Evolutionary conservation across 140 eudicot species (phyloP).

Genomic region (Flaveria floridana): DNA sequence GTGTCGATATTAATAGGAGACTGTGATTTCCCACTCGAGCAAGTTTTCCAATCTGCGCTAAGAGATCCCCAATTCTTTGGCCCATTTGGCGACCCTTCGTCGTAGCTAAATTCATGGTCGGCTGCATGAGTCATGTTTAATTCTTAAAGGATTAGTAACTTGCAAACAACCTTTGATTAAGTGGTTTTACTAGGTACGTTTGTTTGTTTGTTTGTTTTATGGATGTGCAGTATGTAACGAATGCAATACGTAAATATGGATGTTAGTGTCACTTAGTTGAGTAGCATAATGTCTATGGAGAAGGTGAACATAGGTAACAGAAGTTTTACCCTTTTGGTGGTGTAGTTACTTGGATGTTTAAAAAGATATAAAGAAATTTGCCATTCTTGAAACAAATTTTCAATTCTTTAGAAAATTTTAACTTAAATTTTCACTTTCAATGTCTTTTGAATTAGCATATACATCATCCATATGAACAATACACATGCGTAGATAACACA

Average conservation of each 20-base stretch:
- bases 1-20: conserved; percentile 49
- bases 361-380: neutral
- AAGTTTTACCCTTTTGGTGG: neutral
- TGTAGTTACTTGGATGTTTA: conserved; percentile 21
- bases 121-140: conserved; percentile 21
- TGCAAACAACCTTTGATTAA: neutral
- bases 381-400: neutral
- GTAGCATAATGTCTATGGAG: neutral
- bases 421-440: neutral
- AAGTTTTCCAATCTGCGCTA: conserved; percentile 41
- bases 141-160: neutral
- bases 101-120: conserved; percentile 6
- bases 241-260: neutral
- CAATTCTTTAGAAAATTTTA: neutral
- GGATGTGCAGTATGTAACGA: neutral
- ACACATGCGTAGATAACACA: neutral
- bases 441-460: neutral
- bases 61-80: conserved; percentile 54
- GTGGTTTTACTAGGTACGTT: neutral
- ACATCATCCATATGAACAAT: neutral
- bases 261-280: neutral
- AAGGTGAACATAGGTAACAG: neutral
- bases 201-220: neutral
- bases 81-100: conserved; percentile 27
- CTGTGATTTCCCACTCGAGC: conserved; percentile 48